A percentile compares a stretch with the other conserved stretches of the same genome.
Evolutionary conservation across 2,329 filamentous ascomycete genomes (phyloP).

Genomic region (Talaromyces albobiverticillius): DNA sequence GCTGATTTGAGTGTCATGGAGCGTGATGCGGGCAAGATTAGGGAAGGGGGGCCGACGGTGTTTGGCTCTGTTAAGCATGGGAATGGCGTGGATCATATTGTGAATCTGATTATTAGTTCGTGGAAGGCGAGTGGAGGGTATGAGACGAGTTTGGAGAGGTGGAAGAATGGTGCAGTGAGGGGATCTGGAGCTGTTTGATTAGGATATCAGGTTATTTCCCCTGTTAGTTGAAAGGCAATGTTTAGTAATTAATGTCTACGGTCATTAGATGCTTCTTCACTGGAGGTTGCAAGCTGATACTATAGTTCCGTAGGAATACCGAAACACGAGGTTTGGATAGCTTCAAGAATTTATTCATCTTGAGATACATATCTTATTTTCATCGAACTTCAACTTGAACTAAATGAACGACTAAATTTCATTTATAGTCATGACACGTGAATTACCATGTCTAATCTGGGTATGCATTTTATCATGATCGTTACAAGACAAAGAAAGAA

Average conservation of each 20-base stretch:
- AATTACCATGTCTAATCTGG: background rate
- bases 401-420: too few species aligned
- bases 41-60: conserved; percentile 90
- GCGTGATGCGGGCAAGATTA: conserved; percentile 86
- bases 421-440: background rate
- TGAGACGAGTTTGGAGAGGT: conserved; percentile 41
- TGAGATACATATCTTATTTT: too few species aligned
- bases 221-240: too few species aligned
- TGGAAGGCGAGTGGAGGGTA: conserved; percentile 86
- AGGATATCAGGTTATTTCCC: too few species aligned
- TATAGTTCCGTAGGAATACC: too few species aligned
- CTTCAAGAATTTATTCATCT: too few species aligned
- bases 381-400: too few species aligned
- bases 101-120: conserved; percentile 82
- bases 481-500: background rate
- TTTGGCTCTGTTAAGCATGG: conserved; percentile 97
- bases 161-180: conserved; percentile 39
- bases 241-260: too few species aligned
- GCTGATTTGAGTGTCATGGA: conserved; percentile 94
- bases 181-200: conserved; percentile 34
- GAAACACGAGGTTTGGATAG: too few species aligned
- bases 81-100: conserved; percentile 79
- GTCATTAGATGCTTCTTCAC: too few species aligned
- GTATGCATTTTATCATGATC: conserved; percentile 12
- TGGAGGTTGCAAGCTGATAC: too few species aligned